Conservation (phyloP, 257 asterid species). For the Linderniella brevidens region DNA sequence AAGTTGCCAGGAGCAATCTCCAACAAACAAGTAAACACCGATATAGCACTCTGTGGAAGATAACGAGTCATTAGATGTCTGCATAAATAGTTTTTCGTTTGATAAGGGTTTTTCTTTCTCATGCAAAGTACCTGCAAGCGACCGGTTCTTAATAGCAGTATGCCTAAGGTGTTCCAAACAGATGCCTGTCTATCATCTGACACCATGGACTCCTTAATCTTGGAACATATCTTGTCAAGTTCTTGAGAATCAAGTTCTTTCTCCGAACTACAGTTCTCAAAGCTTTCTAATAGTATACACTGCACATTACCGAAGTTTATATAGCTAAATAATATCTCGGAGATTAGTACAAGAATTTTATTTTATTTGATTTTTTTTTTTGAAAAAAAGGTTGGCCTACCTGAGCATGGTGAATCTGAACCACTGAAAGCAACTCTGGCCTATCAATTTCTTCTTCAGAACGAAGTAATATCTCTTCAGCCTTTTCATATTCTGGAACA, state of each 20-base stretch:
- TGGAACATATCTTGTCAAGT: conserved; percentile 59
- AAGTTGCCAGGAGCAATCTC: conserved; percentile 59
- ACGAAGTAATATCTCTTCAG: conserved; percentile 81
- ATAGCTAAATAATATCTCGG: too few species aligned
- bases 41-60: conserved; percentile 69
- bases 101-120: too few species aligned
- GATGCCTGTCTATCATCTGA: conserved; percentile 82
- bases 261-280: conserved; percentile 49
- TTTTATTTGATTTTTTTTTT: too few species aligned
- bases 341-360: neutral
- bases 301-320: conserved; percentile 11
- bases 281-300: conserved; percentile 77
- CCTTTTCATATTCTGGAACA: conserved; percentile 71
- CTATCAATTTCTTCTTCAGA: conserved; percentile 91
- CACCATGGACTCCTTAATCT: conserved; percentile 56
- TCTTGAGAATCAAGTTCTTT: conserved; percentile 72
- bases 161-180: conserved; percentile 79
- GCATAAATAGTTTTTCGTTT: conserved; percentile 8
- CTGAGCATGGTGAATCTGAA: conserved; percentile 97
- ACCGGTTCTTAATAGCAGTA: conserved; percentile 70
- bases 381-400: conserved; percentile 16
- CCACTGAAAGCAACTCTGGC: conserved; percentile 84
- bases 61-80: conserved; percentile 12
- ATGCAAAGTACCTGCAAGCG: conserved; percentile 72
- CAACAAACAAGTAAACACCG: conserved; percentile 67